These are phyloP conservation scores for Lithocarpus polystachyus DNA, from an alignment of 306 rosid species.

Conservation along the genomic window DNA sequence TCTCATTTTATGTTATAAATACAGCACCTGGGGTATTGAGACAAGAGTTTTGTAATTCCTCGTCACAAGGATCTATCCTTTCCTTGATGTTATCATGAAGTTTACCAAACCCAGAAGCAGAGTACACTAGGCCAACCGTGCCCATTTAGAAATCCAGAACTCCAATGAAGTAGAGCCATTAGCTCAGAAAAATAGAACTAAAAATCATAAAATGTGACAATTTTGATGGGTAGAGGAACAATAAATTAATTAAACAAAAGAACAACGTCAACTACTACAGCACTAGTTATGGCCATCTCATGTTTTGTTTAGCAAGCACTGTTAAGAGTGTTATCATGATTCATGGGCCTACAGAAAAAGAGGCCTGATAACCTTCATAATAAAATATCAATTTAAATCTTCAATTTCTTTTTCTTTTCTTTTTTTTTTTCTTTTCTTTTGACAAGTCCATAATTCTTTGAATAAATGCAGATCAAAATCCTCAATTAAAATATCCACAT, in stretches of 20 bases:
- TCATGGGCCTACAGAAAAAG: not conserved
- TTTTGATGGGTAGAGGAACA: not conserved
- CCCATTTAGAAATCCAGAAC: too few relatives aligned
- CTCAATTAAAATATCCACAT: not conserved
- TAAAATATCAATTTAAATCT: not conserved
- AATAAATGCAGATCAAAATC: not conserved
- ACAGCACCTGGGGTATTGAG: not conserved
- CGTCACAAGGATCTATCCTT: slow-evolving; percentile 3
- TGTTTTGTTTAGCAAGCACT: not conserved
- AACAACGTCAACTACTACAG: not conserved
- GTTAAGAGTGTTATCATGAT: not conserved
- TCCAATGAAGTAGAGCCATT: too few relatives aligned
- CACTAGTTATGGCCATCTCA: not conserved
- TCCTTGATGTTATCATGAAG: not conserved
- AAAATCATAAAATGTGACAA: not conserved
- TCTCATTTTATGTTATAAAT: not conserved
- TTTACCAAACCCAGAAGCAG: slow-evolving; percentile 19
- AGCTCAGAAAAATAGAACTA: not conserved
- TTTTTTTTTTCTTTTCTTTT: too few relatives aligned
- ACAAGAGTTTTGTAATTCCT: slow-evolving; percentile 12
- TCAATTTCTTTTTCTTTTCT: too few relatives aligned
- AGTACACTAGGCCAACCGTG: too few relatives aligned
- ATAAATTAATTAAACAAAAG: not conserved
- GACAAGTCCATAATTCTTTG: too few relatives aligned
- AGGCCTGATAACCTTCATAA: not conserved